Evolutionary conservation across 179 eudicot species (phyloP).

Genomic region (Silene coronaria): DNA sequence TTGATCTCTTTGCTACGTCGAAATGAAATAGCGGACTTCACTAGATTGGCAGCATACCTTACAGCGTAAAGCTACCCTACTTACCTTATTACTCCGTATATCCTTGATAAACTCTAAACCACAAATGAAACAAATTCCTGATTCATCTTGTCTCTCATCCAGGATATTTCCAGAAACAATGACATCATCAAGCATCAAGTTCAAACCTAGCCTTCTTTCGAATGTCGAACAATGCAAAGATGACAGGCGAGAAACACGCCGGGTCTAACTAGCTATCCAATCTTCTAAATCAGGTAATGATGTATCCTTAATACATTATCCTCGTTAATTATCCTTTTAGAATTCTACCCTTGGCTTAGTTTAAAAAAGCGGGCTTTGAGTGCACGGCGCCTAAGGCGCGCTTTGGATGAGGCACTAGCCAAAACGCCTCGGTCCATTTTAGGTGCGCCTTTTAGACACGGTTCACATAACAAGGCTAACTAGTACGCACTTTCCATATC

Average conservation of each 20-base stretch:
- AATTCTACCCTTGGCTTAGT: neutral
- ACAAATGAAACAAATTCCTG: neutral
- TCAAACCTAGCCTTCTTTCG: neutral
- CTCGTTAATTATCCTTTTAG: neutral
- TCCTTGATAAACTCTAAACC: neutral
- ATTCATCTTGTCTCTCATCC: neutral
- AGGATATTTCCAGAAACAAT: neutral
- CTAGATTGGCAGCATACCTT: neutral
- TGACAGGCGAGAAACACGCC: neutral
- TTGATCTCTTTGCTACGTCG: neutral
- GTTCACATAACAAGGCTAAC: too few species aligned
- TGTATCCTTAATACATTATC: neutral
- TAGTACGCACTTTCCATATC: too few species aligned
- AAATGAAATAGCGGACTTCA: neutral
- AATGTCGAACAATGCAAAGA: neutral
- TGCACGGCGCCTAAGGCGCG: too few species aligned
- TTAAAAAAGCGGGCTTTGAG: too few species aligned
- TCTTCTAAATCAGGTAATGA: neutral
- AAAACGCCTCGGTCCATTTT: too few species aligned
- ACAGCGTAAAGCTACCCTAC: neutral
- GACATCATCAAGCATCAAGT: neutral
- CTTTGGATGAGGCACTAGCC: too few species aligned
- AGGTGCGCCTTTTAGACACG: too few species aligned
- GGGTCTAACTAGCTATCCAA: neutral
- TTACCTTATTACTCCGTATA: neutral